Conservation (phyloP, 2,329 filamentous ascomycete species). For the Lomentospora prolificans region DNA sequence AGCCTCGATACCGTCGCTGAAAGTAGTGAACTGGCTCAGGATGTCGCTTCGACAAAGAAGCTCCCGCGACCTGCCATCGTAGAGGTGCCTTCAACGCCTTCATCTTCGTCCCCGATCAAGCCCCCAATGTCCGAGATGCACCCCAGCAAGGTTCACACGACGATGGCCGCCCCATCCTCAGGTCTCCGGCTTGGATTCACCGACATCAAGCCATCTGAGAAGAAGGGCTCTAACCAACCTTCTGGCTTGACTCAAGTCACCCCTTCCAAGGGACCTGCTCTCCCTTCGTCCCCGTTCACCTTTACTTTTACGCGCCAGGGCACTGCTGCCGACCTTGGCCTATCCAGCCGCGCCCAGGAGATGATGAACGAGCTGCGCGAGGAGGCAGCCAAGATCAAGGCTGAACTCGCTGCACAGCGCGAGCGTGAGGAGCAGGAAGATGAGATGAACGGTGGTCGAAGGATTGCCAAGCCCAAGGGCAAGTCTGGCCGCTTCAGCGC, state of each 20-base stretch:
- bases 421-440: slow-evolving; percentile 45
- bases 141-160: slow-evolving; percentile 70
- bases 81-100: slow-evolving; percentile 43
- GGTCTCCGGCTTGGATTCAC: slow-evolving; percentile 75
- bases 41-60: slow-evolving; percentile 24
- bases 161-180: slow-evolving; percentile 67
- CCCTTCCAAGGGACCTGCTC: slow-evolving; percentile 46
- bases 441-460: slow-evolving; percentile 42
- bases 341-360: slow-evolving; percentile 51
- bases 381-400: slow-evolving; percentile 62
- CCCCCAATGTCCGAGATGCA: slow-evolving; percentile 80
- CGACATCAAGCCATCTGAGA: slow-evolving; percentile 45
- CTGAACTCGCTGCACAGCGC: slow-evolving; percentile 52
- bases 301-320: slow-evolving; percentile 56
- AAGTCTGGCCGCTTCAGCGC: slow-evolving; percentile 74
- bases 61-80: slow-evolving; percentile 18
- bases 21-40: slow-evolving; percentile 25
- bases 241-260: slow-evolving; percentile 41
- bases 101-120: slow-evolving; percentile 54
- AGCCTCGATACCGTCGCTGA: slow-evolving; percentile 35
- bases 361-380: slow-evolving; percentile 61
- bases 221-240: slow-evolving; percentile 28
- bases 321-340: slow-evolving; percentile 35
- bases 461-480: slow-evolving; percentile 71
- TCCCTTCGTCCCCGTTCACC: slow-evolving; percentile 52